Evolutionary conservation across 306 rosid species (phyloP), one percentile per base, ranked within the genome.

Genomic region (Sesbania bispinosa): DNA sequence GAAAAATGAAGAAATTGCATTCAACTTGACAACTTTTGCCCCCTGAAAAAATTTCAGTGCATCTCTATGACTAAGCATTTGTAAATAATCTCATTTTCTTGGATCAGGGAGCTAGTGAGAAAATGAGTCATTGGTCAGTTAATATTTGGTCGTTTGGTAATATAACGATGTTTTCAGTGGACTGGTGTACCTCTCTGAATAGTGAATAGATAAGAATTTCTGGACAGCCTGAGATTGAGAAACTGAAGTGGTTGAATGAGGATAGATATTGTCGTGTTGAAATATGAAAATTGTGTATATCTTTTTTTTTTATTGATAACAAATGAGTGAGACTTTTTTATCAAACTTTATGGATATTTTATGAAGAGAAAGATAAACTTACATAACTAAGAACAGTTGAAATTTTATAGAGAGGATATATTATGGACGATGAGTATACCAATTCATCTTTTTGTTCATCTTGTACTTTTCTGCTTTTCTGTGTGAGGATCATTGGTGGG

Each of bases 401-500:
- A n/a, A n/a, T n/a, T n/a, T n/a, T n/a, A n/a, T n/a, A n/a, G n/a
- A n/a, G n/a, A n/a, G n/a, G n/a, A n/a, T n/a, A n/a, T n/a, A n/a
- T n/a, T n/a, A n/a, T n/a, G n/a, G n/a, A n/a, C n/a, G n/a, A n/a
- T n/a, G 68, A 70, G 43, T 21, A 45, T 10, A 48, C 67, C 75
- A 57, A 32, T 62, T 65, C 76, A 71, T 76, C 38, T 58, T 57
- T 63, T 48, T 79, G 42, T 48, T 50, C 3, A 51, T 41, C 9
- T 33, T 73, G 67, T 30, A 58, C 64, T 70, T 75, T 55, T 35
- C 1, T 35, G 39, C 8, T n/a, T n/a, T n/a, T 57, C 2, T 58
- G 57, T 10, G 45, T 26, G 10, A 24, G 64, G 65, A 75, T 75
- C 35, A 48, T 52, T 65, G 76, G 72, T 66, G 76, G 82, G 79